Conservation (phyloP, 352 stramenopile genomes). For the Nothophytophthora sp. region DNA sequence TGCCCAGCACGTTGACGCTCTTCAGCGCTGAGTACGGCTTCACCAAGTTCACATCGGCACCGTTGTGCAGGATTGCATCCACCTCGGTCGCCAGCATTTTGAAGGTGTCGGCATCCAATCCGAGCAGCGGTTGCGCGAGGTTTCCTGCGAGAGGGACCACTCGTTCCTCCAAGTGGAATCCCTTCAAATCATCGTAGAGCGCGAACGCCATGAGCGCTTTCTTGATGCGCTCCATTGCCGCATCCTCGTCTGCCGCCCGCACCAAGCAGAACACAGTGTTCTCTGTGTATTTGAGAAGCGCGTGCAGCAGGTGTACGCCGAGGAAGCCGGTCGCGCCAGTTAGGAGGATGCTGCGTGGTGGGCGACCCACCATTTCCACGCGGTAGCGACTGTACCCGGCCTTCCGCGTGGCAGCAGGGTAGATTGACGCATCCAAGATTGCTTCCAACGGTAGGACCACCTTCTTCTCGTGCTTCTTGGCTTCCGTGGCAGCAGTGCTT, state of each 20-base stretch:
- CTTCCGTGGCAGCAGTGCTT: background rate
- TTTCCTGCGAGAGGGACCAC: constrained; percentile 74
- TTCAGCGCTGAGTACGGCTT: constrained; percentile 89
- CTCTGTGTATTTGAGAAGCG: constrained; percentile 76
- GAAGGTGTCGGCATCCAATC: constrained; percentile 79
- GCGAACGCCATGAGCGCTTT: constrained; percentile 56
- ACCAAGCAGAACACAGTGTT: constrained; percentile 85
- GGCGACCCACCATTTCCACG: constrained; percentile 71
- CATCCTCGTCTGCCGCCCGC: constrained; percentile 49
- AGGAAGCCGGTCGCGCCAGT: constrained; percentile 93
- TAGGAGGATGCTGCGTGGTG: constrained; percentile 82
- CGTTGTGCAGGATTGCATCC: constrained; percentile 92
- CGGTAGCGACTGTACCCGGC: constrained; percentile 79
- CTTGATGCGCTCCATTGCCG: constrained; percentile 56
- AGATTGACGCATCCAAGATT: constrained; percentile 67
- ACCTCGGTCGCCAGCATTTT: constrained; percentile 88
- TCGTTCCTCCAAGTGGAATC: constrained; percentile 71
- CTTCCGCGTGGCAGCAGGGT: constrained; percentile 70
- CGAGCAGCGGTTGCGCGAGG: constrained; percentile 80
- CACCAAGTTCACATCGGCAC: constrained; percentile 92
- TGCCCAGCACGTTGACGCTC: constrained; percentile 89
- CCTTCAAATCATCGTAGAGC: constrained; percentile 46
- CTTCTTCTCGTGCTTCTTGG: constrained; percentile 28
- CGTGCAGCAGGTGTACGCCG: constrained; percentile 80
- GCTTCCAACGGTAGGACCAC: constrained; percentile 70